Percentiles rank a stretch among this genome's conserved stretches.
These are phyloP conservation scores for Lichenothelia convexa DNA, from an alignment of 495 filamentous ascomycete genomes.

Conservation along the genomic window DNA sequence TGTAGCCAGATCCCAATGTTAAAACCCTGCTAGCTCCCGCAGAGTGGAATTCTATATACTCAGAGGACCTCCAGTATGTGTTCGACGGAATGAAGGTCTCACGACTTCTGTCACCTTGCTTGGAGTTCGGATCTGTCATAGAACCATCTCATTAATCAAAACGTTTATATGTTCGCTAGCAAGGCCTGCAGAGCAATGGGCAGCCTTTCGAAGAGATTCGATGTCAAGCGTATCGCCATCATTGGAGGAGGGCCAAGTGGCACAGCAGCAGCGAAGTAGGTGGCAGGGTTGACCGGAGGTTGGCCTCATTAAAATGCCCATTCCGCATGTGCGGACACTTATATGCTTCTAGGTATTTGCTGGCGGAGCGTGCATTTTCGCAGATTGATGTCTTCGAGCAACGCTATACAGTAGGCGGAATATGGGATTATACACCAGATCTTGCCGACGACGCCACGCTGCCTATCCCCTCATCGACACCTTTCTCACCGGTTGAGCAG, in stretches of 20 bases:
- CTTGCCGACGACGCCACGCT: slow-evolving; percentile 9
- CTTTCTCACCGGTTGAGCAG: slow-evolving; percentile 11
- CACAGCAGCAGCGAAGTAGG: slow-evolving; percentile 41
- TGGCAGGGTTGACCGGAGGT: too few relatives aligned
- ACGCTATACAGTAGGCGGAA: slow-evolving; percentile 51
- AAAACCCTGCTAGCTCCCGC: too few relatives aligned
- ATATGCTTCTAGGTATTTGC: slow-evolving; percentile 39
- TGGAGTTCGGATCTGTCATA: too few relatives aligned
- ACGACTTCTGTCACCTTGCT: too few relatives aligned
- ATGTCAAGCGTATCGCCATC: slow-evolving; percentile 38
- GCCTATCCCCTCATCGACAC: slow-evolving; percentile 21
- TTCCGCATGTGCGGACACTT: background rate
- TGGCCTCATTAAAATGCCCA: too few relatives aligned
- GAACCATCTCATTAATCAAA: too few relatives aligned
- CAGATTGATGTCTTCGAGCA: slow-evolving; percentile 69
- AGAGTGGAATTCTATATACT: too few relatives aligned
- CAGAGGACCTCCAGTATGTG: too few relatives aligned
- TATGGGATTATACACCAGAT: slow-evolving; percentile 56
- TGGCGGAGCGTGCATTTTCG: slow-evolving; percentile 52
- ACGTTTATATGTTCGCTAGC: too few relatives aligned
- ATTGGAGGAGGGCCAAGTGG: slow-evolving; percentile 58
- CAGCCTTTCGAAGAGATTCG: background rate
- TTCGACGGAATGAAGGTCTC: too few relatives aligned
- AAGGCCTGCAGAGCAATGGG: background rate
- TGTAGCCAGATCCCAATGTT: too few relatives aligned